These are phyloP conservation scores for Candida ficus DNA, from an alignment of 805 yeast genomes.

Conservation along the genomic window DNA sequence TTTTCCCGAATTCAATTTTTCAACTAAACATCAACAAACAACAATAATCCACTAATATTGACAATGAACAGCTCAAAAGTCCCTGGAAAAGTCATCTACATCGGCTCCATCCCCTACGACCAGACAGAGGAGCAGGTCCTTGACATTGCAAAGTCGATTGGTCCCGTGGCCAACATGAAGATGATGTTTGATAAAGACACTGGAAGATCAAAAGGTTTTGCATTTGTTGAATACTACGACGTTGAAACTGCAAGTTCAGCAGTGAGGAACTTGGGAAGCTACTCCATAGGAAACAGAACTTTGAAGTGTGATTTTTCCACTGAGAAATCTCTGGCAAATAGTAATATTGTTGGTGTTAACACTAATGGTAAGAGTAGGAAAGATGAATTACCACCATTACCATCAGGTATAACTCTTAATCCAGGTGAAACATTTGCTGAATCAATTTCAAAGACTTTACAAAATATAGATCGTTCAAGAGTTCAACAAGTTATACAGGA, in stretches of 20 bases:
- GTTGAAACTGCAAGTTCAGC: constrained; percentile 87
- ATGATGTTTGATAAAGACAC: constrained; percentile 83
- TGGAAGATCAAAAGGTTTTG: constrained; percentile 88
- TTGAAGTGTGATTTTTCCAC: constrained; percentile 72
- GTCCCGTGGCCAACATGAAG: constrained; percentile 74
- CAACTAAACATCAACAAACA: too few relatives aligned
- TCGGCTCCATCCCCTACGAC: constrained; percentile 89
- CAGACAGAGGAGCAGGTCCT: constrained; percentile 91
- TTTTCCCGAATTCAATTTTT: too few relatives aligned
- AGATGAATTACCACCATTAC: constrained; percentile 43
- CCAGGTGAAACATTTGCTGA: constrained; percentile 25
- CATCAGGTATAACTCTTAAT: constrained; percentile 44
- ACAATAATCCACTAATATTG: too few relatives aligned
- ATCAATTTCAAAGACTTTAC: constrained; percentile 42
- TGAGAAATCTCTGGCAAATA: constrained; percentile 33
- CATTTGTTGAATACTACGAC: constrained; percentile 74
- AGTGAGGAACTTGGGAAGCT: constrained; percentile 79
- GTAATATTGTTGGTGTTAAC: too few relatives aligned
- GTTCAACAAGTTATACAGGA: constrained; percentile 48
- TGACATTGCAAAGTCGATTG: constrained; percentile 81
- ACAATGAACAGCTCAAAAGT: constrained; percentile 10
- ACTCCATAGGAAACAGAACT: constrained; percentile 63
- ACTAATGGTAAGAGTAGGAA: constrained; percentile 10
- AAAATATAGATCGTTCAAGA: constrained; percentile 41
- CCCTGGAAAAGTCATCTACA: constrained; percentile 50